Conservation (phyloP, 169 alveolate genomes). For the Cryptosporidium ryanae region DNA sequence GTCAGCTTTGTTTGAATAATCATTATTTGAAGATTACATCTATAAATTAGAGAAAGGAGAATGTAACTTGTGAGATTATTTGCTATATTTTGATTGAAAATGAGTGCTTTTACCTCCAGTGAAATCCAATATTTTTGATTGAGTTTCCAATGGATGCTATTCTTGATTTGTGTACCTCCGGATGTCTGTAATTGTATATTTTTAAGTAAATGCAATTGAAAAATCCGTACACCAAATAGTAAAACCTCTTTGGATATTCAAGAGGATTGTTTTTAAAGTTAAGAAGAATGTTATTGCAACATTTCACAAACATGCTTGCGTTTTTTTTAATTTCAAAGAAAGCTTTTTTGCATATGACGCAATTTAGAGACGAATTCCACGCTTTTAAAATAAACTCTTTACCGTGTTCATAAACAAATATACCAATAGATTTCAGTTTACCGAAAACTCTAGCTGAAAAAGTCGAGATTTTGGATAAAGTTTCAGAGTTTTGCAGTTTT, state of each 20-base stretch:
- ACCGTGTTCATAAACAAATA: not conserved
- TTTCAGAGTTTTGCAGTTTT: not conserved
- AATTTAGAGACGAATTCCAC: not conserved
- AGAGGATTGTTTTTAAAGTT: constrained; percentile 29
- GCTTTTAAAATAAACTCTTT: constrained; percentile 2
- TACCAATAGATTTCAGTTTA: not conserved
- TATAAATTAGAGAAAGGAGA: no score
- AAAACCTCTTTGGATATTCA: constrained; percentile 24
- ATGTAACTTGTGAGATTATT: no score
- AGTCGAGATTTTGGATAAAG: constrained; percentile 11
- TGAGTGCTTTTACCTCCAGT: constrained; percentile 22
- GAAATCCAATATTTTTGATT: constrained; percentile 18
- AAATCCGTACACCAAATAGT: constrained; percentile 6
- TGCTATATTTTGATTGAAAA: no score
- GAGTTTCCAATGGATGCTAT: constrained; percentile 45
- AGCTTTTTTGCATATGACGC: not conserved
- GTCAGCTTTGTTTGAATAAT: no score
- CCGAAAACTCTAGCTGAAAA: not conserved
- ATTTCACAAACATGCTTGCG: constrained; percentile 6
- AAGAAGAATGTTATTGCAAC: constrained; percentile 2
- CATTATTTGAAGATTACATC: no score
- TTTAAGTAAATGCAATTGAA: constrained; percentile 39
- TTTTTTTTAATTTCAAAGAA: constrained; percentile 18
- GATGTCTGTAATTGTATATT: constrained; percentile 56
- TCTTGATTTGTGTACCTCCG: constrained; percentile 45